phyloP scores from a whole-genome alignment of 305 asterid genomes.

The Caryopteris hybrid region DNA sequence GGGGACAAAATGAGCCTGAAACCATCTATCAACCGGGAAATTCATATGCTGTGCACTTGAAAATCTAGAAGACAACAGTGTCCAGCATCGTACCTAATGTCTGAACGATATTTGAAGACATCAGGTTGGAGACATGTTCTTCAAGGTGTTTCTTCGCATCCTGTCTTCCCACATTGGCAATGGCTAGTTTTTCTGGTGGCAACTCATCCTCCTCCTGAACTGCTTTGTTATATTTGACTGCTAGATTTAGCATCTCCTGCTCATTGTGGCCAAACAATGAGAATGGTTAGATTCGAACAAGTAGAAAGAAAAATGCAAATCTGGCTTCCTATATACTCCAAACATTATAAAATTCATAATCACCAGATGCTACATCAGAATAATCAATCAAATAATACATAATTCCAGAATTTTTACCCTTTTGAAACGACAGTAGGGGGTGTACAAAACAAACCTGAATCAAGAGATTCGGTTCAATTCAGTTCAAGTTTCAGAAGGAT shows the following conservation, averaged over 20 bases:
- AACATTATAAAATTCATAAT: not conserved
- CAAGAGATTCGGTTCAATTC: not conserved
- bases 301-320: not conserved
- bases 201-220: constrained; percentile 96
- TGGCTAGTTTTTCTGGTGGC: constrained; percentile 84
- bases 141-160: constrained; percentile 96
- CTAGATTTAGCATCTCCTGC: constrained; percentile 90
- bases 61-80: constrained; percentile 70
- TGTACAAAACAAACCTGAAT: not conserved
- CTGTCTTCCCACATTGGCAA: constrained; percentile 91
- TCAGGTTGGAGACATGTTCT: constrained; percentile 83
- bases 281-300: no score
- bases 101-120: constrained; percentile 90
- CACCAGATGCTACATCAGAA: not conserved
- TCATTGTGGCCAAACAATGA: not conserved
- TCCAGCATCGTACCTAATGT: constrained; percentile 92
- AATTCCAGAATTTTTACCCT: not conserved
- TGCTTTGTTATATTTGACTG: constrained; percentile 79
- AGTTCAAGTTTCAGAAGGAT: not conserved
- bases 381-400: not conserved
- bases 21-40: not conserved
- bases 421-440: not conserved
- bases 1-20: not conserved
- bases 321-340: not conserved
- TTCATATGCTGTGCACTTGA: not conserved